A percentile compares a stretch with the other conserved stretches of the same genome.
Conservation (phyloP, 176 grass and related monocot species). For the Bonia amplexicaulis region DNA sequence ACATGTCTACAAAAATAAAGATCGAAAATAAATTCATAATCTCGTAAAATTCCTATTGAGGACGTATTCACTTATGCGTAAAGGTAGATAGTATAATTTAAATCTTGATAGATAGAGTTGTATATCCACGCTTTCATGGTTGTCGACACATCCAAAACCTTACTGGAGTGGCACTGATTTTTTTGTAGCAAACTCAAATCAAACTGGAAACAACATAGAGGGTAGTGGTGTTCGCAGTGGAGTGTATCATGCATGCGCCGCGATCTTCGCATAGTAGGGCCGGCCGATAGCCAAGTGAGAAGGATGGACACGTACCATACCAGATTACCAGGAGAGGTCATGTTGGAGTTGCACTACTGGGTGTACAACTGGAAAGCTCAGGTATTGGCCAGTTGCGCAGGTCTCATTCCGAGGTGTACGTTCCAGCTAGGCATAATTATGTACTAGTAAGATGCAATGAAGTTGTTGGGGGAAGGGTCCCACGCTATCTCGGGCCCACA, state of each 20-base stretch:
- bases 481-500: too few species aligned
- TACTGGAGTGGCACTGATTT: background rate
- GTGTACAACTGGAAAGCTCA: constrained; percentile 28
- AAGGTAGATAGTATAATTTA: too few species aligned
- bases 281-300: background rate
- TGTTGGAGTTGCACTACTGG: background rate
- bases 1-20: too few species aligned
- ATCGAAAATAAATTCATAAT: too few species aligned
- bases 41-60: too few species aligned
- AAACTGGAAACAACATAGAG: too few species aligned
- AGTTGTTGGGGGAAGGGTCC: background rate
- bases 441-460: background rate
- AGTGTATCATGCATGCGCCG: background rate
- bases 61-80: too few species aligned
- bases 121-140: background rate
- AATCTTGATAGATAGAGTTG: too few species aligned
- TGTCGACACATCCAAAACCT: background rate
- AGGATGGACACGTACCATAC: background rate
- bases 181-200: background rate
- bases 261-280: background rate
- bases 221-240: too few species aligned
- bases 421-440: background rate
- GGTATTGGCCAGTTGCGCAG: background rate
- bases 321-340: background rate
- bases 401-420: background rate